Base-by-base conservation (phyloP, 176 grass and related monocot species). In the Bromus sterilis region DNA sequence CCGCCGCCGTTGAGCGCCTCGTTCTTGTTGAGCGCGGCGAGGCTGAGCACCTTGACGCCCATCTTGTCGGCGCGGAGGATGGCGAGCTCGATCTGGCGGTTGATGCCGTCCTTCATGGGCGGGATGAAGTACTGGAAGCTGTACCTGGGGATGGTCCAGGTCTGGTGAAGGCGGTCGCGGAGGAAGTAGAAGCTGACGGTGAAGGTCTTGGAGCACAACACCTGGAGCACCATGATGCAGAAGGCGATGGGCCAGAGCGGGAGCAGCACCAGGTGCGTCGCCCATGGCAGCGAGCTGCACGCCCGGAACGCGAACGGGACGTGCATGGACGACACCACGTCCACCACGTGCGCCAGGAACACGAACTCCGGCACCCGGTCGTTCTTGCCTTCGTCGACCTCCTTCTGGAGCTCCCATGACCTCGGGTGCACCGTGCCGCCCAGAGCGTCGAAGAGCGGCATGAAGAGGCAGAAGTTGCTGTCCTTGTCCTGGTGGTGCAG, bases 81-180 rank as follows among this genome's bases (percentile, higher is more conserved):
- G 49, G 87, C 94, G 0, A 97, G 89, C 81, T 97, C 94, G 56
- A 97, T 97, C 86, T 92, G 92, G 3, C 43, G 34, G 77, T 97
- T 97, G 66, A 97, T 97, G 34, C 91, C 92, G 80, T 89, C 82
- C 84, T 85, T 94, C 58, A 88, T 86, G 33, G 87, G 84, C 34
- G 92, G 94, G 4, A 97, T 89, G 80, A 97, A 94, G 14, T 94
- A 97, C 92, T 97, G 94, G 77, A 97, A 97, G 41, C 94, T 88
- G n/a, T 87, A 97, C 42, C 94, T 34, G 1, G 94, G 94, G 28
- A 97, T 92, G 71, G 69, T 80, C 94, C 94, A 97, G 0, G 78
- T 91, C 84, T 94, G 94, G 81, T 97, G 89, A 15, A 94, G 81
- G 9, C 74, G 55, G 21, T 87, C 94, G 11, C 92, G 78, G 42